Conservation (phyloP, 768 basidiomycete species). For the Leccinum rimulosum region DNA sequence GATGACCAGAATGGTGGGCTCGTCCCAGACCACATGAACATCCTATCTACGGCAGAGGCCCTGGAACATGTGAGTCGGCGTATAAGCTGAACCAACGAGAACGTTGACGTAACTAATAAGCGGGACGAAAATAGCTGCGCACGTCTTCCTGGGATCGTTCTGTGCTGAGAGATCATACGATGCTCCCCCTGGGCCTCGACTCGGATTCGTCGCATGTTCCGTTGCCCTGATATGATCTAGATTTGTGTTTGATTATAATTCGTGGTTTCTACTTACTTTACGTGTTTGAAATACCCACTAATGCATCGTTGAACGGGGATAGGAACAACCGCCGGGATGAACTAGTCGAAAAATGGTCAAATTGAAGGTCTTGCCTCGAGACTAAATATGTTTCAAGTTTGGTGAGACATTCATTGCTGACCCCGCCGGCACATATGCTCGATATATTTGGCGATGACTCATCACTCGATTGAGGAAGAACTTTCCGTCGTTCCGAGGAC, state of each 20-base stretch:
- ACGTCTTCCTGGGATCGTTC: constrained; percentile 50
- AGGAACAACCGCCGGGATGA: background rate
- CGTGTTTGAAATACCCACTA: background rate
- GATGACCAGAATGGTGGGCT: constrained; percentile 45
- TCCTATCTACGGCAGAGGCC: constrained; percentile 58
- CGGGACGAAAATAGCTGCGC: constrained; percentile 42
- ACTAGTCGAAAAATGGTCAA: background rate
- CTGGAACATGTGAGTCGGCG: constrained; percentile 49
- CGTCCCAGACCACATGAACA: constrained; percentile 75
- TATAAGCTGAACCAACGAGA: background rate
- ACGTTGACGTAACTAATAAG: constrained; percentile 2
- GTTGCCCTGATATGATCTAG: constrained; percentile 10
- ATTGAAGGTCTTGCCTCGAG: background rate
- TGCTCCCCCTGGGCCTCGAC: constrained; percentile 59
- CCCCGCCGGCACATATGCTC: background rate
- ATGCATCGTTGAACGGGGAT: background rate
- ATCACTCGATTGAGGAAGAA: background rate
- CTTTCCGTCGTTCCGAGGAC: background rate
- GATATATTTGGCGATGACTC: background rate
- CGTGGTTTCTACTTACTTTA: background rate
- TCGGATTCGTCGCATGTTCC: constrained; percentile 19
- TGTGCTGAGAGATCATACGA: constrained; percentile 45
- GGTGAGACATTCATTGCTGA: too few relatives aligned
- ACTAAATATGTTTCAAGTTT: background rate
- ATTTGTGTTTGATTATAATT: background rate